Evolutionary conservation across 192 early-diverging fungal genomes (phyloP).

Genomic region (Linnemannia hyalina): DNA sequence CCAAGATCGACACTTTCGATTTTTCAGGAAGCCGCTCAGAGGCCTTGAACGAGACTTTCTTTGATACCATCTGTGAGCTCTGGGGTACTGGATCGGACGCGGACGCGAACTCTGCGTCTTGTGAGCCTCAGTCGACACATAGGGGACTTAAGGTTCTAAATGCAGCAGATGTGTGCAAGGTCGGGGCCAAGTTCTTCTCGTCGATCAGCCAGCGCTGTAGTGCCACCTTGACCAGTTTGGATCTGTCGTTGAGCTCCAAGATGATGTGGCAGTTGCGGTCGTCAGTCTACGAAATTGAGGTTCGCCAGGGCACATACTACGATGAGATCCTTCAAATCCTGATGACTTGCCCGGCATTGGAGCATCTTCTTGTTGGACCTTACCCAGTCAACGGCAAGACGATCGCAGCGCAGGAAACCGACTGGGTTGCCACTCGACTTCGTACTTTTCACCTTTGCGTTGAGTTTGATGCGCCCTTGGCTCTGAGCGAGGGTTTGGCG

Average conservation of each 20-base stretch:
- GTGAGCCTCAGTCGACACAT: background rate
- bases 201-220: conserved; percentile 4
- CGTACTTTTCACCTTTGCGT: conserved; percentile 7
- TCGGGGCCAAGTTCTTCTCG: conserved; percentile 13
- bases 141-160: conserved; percentile 10
- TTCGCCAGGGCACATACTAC: conserved; percentile 1
- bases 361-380: conserved; percentile 14
- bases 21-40: conserved; percentile 28
- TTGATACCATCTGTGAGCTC: conserved; percentile 18
- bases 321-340: conserved; percentile 14
- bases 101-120: background rate
- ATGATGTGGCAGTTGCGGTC: background rate
- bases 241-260: conserved; percentile 9
- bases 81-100: conserved; percentile 17
- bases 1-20: conserved; percentile 37
- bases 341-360: conserved; percentile 1
- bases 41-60: conserved; percentile 5
- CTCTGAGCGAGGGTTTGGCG: background rate
- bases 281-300: background rate
- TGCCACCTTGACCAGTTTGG: conserved; percentile 15
- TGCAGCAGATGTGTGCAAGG: background rate
- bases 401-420: background rate
- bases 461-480: conserved; percentile 14
- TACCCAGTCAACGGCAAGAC: conserved; percentile 21
- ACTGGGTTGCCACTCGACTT: conserved; percentile 13